These are phyloP conservation scores for Hyaloscypha bicolor DNA, from an alignment of 495 filamentous ascomycete species.

Conservation along the genomic window DNA sequence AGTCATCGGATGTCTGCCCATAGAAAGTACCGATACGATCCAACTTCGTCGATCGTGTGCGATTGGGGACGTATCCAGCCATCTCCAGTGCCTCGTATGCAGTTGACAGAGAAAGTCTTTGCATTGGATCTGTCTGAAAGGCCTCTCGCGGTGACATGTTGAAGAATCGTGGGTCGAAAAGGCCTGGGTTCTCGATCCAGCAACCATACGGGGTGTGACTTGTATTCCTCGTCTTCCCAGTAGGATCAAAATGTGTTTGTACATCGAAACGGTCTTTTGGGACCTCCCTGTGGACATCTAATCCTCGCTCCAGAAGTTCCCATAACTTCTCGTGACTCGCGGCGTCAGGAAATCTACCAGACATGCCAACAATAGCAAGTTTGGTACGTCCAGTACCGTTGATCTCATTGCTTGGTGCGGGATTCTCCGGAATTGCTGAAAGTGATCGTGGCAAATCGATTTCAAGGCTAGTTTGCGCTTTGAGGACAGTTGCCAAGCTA, in stretches of 20 bases:
- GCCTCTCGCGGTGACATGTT: constrained; percentile 61
- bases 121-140: constrained; percentile 60
- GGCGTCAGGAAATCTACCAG: constrained; percentile 43
- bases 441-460: constrained; percentile 42
- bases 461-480: constrained; percentile 41
- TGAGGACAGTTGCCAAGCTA: constrained; percentile 44
- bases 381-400: constrained; percentile 23
- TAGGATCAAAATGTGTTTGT: constrained; percentile 43
- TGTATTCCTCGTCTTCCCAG: constrained; percentile 33
- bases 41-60: constrained; percentile 79
- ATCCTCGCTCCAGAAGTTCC: constrained; percentile 43
- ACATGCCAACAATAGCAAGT: constrained; percentile 49
- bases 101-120: constrained; percentile 55
- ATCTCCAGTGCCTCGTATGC: constrained; percentile 63
- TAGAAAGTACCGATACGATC: constrained; percentile 91
- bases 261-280: constrained; percentile 49
- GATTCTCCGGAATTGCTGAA: constrained; percentile 34
- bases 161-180: constrained; percentile 65
- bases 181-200: constrained; percentile 53
- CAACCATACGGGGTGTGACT: constrained; percentile 47
- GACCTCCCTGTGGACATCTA: constrained; percentile 42
- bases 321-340: constrained; percentile 50
- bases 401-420: neutral
- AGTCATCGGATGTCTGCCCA: constrained; percentile 91
- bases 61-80: constrained; percentile 85